phyloP scores from a whole-genome alignment of 2,329 filamentous ascomycete genomes.

The Cercospora zeae-maydis region DNA sequence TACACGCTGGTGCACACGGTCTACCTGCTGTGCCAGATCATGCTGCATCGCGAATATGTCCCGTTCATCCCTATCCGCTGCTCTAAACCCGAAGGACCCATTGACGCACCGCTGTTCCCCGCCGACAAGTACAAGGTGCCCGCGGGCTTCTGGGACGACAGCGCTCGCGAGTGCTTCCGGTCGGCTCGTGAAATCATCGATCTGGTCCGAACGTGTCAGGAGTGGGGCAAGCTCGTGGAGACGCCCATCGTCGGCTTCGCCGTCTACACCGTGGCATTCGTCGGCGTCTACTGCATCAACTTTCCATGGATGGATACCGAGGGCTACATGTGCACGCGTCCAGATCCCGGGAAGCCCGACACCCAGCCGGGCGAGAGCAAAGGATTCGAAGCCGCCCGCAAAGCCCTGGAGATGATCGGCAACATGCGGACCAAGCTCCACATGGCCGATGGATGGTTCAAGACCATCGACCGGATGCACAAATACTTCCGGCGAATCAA shows the following conservation, averaged over 20 bases:
- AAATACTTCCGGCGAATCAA: constrained; percentile 53
- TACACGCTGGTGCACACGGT: constrained; percentile 67
- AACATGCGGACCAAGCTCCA: constrained; percentile 53
- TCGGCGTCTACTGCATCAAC: constrained; percentile 61
- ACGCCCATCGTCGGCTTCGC: constrained; percentile 66
- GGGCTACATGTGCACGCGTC: constrained; percentile 48
- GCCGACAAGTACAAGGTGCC: constrained; percentile 48
- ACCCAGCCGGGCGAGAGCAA: constrained; percentile 26
- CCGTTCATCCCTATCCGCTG: constrained; percentile 60
- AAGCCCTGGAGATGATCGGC: constrained; percentile 50
- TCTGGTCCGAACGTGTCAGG: constrained; percentile 59
- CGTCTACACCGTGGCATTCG: constrained; percentile 63
- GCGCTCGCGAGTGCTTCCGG: constrained; percentile 60
- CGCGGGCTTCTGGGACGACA: constrained; percentile 59
- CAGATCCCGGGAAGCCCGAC: constrained; percentile 12
- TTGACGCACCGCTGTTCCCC: constrained; percentile 57
- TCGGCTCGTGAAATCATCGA: constrained; percentile 62
- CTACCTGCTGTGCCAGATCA: constrained; percentile 62
- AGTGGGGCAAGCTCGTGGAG: constrained; percentile 60
- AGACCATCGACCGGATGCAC: constrained; percentile 53
- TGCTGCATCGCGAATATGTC: constrained; percentile 66
- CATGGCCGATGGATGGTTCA: constrained; percentile 57
- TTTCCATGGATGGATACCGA: constrained; percentile 66
- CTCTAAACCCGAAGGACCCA: constrained; percentile 52
- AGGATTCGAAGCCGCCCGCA: constrained; percentile 45